A percentile compares a stretch with the other conserved stretches of the same genome.
These are phyloP conservation scores for Ophiostoma sp. DNA, from an alignment of 2,329 filamentous ascomycete species.

Conservation along the genomic window DNA sequence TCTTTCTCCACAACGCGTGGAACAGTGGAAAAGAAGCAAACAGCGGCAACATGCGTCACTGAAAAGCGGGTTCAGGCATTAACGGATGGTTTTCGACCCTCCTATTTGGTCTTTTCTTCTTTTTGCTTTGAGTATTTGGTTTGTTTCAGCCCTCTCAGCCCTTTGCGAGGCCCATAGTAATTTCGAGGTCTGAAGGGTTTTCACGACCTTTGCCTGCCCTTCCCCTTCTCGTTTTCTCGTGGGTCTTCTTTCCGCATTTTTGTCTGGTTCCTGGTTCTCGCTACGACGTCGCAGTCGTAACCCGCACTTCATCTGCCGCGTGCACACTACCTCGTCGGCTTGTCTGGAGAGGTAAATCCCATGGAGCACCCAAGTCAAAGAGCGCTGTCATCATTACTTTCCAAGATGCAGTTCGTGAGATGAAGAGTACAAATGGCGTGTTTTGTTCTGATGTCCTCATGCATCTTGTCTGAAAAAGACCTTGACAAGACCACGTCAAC, in stretches of 20 bases:
- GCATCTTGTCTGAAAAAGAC: neutral
- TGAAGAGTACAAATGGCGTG: neutral
- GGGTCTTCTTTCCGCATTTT: too few relatives aligned
- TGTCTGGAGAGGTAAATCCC: neutral
- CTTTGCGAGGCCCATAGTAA: conserved; percentile 10
- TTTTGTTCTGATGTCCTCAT: too few relatives aligned
- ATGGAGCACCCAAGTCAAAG: neutral
- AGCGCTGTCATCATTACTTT: too few relatives aligned
- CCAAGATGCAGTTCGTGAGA: neutral
- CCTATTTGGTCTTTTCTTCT: neutral
- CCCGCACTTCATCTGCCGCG: neutral
- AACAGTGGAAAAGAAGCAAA: neutral
- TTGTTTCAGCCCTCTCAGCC: conserved; percentile 20
- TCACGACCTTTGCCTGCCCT: neutral
- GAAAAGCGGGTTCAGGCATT: neutral
- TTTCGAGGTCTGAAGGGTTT: neutral
- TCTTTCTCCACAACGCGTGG: conserved; percentile 1
- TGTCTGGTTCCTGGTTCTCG: too few relatives aligned
- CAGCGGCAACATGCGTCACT: neutral
- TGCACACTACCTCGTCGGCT: neutral
- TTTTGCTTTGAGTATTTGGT: too few relatives aligned
- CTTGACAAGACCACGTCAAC: neutral
- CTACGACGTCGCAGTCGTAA: neutral
- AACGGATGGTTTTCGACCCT: neutral
- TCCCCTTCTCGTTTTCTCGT: neutral